Evolutionary conservation across 1,284 basidiomycete genomes (phyloP), one percentile per base, ranked within the genome.

Genomic region (Trichosporon sp.): DNA sequence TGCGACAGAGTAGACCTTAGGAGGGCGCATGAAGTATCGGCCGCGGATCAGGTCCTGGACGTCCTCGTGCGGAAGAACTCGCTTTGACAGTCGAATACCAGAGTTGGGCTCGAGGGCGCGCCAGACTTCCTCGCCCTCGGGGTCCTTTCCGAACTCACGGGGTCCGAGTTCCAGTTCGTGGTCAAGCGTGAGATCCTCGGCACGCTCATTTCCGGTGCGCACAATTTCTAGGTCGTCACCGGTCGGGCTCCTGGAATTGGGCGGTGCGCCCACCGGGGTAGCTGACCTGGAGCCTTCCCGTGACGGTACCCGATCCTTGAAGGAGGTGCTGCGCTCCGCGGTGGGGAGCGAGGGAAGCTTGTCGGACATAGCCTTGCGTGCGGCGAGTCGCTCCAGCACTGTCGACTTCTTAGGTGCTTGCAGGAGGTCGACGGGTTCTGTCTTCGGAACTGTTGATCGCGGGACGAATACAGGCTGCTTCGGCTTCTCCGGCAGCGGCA

Each of bases 11-110:
- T 99, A 98, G 38, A 99, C 86, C 35, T 88, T 88, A 0, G 93
- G 94, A 0, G 95, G 94, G 0, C 92, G 90, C 59, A 99, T 87
- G 79, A 92, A 93, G 82, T 91, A 96, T 38, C 96, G 89, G 2
- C 91, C 93, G 31, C 88, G 86, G 37, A 99, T 86, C 82, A 94
- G 89, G n/a, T 91, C 90, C 81, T 92, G 90, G 7, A 98, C 84
- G 71, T 91, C 88, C 26, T 90, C 88, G 80, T 98, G 91, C 1
- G 92, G 80, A 5, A 96, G 84, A 2, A 83, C 81, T 54, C 96
- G 91, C 38, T 90, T 90, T 63, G 84, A 87, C n/a, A 98, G 86
- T 59, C 91, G 87, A 67, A 96, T 95, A 2, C 61, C 68, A 16
- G 68, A 69, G 65, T 67, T 69, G 1, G 68, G 71, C 46, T 70